These are phyloP conservation scores for Pseudoperonospora humuli DNA, from an alignment of 352 stramenopile genomes.

Conservation along the genomic window DNA sequence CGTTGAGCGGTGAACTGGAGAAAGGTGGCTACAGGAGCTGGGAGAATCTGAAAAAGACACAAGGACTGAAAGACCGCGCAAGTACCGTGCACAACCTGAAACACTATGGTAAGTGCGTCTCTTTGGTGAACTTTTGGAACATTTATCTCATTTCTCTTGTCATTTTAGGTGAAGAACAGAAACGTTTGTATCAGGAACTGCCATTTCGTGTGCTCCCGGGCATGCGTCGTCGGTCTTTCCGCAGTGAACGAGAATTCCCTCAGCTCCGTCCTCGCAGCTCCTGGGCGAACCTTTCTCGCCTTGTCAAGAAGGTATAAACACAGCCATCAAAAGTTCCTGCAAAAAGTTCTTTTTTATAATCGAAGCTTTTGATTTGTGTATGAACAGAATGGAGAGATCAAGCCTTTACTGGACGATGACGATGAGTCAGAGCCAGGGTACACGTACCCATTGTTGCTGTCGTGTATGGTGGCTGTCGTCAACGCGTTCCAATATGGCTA, in stretches of 20 bases:
- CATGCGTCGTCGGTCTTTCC: conserved; percentile 59
- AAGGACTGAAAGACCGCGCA: conserved; percentile 57
- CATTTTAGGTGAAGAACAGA: conserved; percentile 51
- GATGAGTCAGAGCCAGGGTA: conserved; percentile 45
- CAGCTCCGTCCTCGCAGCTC: conserved; percentile 45
- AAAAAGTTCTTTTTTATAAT: too few species aligned
- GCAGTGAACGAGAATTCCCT: conserved; percentile 50
- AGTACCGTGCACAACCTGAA: conserved; percentile 64
- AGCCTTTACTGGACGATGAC: conserved; percentile 34
- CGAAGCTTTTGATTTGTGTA: too few species aligned
- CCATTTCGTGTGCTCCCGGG: conserved; percentile 52
- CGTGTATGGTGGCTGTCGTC: conserved; percentile 54
- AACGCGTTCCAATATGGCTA: conserved; percentile 64
- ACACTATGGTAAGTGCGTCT: conserved; percentile 52
- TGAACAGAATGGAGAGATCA: conserved; percentile 55
- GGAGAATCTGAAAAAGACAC: conserved; percentile 52
- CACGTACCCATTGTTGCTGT: conserved; percentile 48
- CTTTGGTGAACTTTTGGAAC: too few species aligned
- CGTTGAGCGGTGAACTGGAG: conserved; percentile 12
- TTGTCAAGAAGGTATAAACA: conserved; percentile 32
- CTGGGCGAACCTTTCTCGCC: conserved; percentile 42
- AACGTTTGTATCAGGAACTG: conserved; percentile 60
- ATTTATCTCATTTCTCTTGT: too few species aligned
- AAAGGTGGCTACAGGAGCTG: conserved; percentile 28
- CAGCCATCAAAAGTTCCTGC: too few species aligned